These are phyloP conservation scores for Gautieria morchelliformis DNA, from an alignment of 768 basidiomycete species.

Conservation along the genomic window DNA sequence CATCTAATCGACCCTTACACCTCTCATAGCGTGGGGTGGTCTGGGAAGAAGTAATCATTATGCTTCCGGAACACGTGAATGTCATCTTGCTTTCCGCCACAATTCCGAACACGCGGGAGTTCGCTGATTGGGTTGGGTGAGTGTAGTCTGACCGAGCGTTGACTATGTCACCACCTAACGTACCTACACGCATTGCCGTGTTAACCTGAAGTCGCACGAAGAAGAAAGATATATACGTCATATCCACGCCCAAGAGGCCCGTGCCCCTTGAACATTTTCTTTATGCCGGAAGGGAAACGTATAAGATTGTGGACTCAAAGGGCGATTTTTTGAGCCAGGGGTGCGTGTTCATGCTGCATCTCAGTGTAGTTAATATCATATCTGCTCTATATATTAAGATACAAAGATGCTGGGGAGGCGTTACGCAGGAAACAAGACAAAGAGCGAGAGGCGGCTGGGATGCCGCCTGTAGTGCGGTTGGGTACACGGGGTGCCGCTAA, in stretches of 20 bases:
- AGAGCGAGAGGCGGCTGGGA: slow-evolving; percentile 89
- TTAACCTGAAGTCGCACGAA: slow-evolving; percentile 64
- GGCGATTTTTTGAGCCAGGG: slow-evolving; percentile 67
- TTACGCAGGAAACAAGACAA: slow-evolving; percentile 93
- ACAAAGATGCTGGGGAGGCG: slow-evolving; percentile 84
- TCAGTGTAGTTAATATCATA: not conserved
- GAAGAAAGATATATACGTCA: slow-evolving; percentile 99
- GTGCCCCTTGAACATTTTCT: slow-evolving; percentile 96
- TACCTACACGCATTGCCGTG: not conserved
- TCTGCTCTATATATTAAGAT: slow-evolving; percentile 34
- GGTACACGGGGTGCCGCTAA: slow-evolving; percentile 67
- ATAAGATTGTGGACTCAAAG: slow-evolving; percentile 84
- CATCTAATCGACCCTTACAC: slow-evolving; percentile 6
- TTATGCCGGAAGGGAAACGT: slow-evolving; percentile 86
- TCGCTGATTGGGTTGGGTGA: slow-evolving; percentile 99
- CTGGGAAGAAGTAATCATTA: slow-evolving; percentile 99
- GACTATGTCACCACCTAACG: not conserved
- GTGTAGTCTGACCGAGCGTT: slow-evolving; percentile 16
- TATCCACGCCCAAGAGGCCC: slow-evolving; percentile 90
- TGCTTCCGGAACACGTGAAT: slow-evolving; percentile 97
- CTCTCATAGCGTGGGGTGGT: slow-evolving; percentile 81
- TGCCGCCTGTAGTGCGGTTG: slow-evolving; percentile 74
- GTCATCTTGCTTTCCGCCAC: slow-evolving; percentile 97
- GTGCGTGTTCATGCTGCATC: slow-evolving; percentile 29
- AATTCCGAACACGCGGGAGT: slow-evolving; percentile 95